Percentiles rank a stretch among this genome's conserved stretches.
phyloP scores from a whole-genome alignment of 305 asterid genomes.

The Fraxinus sp. region DNA sequence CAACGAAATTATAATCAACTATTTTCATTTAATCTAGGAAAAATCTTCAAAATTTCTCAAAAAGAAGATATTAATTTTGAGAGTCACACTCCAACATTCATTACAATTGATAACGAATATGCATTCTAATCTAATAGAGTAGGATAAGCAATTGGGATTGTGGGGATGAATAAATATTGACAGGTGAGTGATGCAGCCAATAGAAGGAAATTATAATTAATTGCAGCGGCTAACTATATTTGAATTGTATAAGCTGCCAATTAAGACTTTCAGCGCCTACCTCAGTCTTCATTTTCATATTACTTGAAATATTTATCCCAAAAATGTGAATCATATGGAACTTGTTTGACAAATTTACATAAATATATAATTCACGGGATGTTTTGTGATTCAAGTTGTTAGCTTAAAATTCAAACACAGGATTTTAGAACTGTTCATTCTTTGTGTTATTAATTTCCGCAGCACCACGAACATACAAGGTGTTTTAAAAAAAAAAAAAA shows the following conservation, averaged over 20 bases:
- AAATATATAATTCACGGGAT: not conserved
- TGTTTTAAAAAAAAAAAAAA: not conserved
- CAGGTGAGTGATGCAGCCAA: not conserved
- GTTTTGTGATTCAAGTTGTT: not conserved
- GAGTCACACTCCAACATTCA: not conserved
- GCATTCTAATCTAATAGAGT: not conserved
- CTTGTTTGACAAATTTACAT: not conserved
- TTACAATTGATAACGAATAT: not conserved
- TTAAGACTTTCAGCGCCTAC: not conserved
- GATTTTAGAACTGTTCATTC: not conserved
- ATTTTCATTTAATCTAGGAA: not conserved
- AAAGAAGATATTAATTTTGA: not conserved
- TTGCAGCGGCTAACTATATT: not conserved
- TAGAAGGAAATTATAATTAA: not conserved
- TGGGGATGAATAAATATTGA: not conserved
- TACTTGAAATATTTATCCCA: not conserved
- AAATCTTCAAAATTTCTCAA: not conserved
- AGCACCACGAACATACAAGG: not conserved
- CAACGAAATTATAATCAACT: not conserved
- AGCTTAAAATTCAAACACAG: not conserved
- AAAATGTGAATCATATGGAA: not conserved
- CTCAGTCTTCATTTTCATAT: not conserved
- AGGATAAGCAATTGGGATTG: not conserved
- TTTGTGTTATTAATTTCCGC: not conserved
- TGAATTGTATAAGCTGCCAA: not conserved